Base-by-base conservation (phyloP, 2,329 filamentous ascomycete genomes). In the Ceratocystis variospora region DNA sequence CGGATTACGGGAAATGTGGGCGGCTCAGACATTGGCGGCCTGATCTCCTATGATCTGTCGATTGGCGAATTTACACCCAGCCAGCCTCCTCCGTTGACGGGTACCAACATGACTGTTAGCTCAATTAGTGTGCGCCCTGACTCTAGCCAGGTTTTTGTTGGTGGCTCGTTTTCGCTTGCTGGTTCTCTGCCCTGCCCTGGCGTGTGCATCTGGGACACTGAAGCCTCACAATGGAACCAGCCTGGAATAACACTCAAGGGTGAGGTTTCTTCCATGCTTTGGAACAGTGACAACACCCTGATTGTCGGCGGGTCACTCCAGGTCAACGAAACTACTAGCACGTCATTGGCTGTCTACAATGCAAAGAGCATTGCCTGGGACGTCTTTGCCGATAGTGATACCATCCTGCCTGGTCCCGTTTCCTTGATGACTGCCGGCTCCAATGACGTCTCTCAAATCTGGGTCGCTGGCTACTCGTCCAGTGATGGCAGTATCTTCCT, bases 171-270 rank as follows among this genome's bases (percentile, higher is more conserved):
- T 72, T 79, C 84, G n/a, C 84, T 83, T 41, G 94, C 91, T 19
- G 94, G 94, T 33, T 87, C 87, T 3, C 81, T 97, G 37, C 86
- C 84, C 53, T 99, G 94, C 73, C 85, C 87, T 2, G 86, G 84
- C 61, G 83, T 99, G 28, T 99, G 94, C 76, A 79, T 87, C 68
- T 96, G 89, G 76, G 86, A 88, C 72, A 84, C 86, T 1, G 78
- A 83, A 6, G 80, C 81, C 3, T 82, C 81, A 15, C 87, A 92
- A 71, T 99, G 93, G 93, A 87, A 81, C 71, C 83, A 87, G 46
- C 88, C 91, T 15, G 91, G 90, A 7, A 83, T 81, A 57, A 86
- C 83, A 66, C 75, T 97, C 17, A 78, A 78, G 61, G 93, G 94
- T 5, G 81, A 80, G 25, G 87, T 93, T 46, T 81, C 86, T 67